Conservation (phyloP, 257 asterid species). For the Eucommia ulmoides region DNA sequence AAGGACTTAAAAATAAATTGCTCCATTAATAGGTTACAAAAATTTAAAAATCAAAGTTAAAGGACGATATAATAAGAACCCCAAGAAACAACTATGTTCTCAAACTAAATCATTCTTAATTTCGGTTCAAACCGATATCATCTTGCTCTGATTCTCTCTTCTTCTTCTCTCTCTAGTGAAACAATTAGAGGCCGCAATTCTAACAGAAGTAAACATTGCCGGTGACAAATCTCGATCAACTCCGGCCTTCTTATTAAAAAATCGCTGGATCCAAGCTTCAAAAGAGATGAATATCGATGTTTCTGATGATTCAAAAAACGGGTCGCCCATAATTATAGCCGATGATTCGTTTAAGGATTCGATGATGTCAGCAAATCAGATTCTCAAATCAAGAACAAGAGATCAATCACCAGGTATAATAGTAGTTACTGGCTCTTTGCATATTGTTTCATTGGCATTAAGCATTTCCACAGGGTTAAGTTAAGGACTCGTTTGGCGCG, state of each 20-base stretch:
- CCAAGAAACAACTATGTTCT: too few species aligned
- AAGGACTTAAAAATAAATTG: too few species aligned
- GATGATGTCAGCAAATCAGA: conserved; percentile 33
- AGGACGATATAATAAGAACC: too few species aligned
- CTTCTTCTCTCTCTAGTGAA: conserved; percentile 35
- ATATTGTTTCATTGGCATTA: conserved; percentile 60
- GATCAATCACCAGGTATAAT: conserved; percentile 25
- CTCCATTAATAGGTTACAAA: too few species aligned
- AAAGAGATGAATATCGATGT: conserved; percentile 24
- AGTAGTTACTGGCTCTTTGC: conserved; percentile 71
- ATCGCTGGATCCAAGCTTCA: conserved; percentile 57
- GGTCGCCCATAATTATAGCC: conserved; percentile 22
- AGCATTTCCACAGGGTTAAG: too few species aligned
- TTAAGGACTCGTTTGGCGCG: too few species aligned
- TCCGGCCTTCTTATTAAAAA: conserved; percentile 41
- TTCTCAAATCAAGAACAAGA: conserved; percentile 25
- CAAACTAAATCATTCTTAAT: too few species aligned
- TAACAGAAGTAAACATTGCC: conserved; percentile 61
- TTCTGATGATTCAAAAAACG: conserved; percentile 18
- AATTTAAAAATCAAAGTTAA: too few species aligned
- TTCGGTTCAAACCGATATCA: too few species aligned
- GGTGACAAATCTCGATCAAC: conserved; percentile 58
- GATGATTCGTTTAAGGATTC: conserved; percentile 35
- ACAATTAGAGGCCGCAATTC: conserved; percentile 57
- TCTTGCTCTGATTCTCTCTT: too few species aligned